These are phyloP conservation scores for Chaetomium tenue DNA, from an alignment of 495 filamentous ascomycete genomes.

Conservation along the genomic window DNA sequence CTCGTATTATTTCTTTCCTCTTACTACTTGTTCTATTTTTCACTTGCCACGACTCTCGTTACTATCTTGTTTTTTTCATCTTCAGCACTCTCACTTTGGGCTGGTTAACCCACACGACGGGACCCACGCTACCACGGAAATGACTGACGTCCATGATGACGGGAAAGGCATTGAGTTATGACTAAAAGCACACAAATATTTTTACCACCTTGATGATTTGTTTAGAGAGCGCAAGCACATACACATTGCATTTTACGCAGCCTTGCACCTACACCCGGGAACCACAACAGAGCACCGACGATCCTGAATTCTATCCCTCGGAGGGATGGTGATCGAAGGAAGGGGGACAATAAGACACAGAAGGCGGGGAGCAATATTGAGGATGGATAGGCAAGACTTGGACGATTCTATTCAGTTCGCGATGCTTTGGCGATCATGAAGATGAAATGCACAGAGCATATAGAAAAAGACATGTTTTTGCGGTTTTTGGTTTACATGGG, in stretches of 20 bases:
- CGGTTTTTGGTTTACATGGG: neutral
- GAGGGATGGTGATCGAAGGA: conserved; percentile 1
- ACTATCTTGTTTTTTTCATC: conserved; percentile 18
- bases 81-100: conserved; percentile 21
- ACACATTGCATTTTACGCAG: neutral
- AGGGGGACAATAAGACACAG: neutral
- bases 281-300: conserved; percentile 3
- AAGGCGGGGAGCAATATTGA: neutral
- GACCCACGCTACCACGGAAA: conserved; percentile 22
- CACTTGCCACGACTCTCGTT: conserved; percentile 24
- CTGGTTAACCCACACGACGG: conserved; percentile 15
- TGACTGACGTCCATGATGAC: conserved; percentile 32
- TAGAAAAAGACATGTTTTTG: conserved; percentile 9
- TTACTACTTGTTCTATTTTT: conserved; percentile 34
- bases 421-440: conserved; percentile 11
- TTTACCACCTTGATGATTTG: neutral
- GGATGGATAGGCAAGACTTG: neutral
- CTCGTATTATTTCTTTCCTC: conserved; percentile 15
- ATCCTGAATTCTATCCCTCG: neutral
- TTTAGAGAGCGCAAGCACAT: neutral
- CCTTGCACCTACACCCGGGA: no score
- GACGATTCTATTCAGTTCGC: neutral
- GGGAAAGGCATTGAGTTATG: conserved; percentile 24
- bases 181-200: conserved; percentile 12
- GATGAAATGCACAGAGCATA: conserved; percentile 9